Conservation (phyloP, 495 filamentous ascomycete species). For the Cladorrhinum samala region DNA sequence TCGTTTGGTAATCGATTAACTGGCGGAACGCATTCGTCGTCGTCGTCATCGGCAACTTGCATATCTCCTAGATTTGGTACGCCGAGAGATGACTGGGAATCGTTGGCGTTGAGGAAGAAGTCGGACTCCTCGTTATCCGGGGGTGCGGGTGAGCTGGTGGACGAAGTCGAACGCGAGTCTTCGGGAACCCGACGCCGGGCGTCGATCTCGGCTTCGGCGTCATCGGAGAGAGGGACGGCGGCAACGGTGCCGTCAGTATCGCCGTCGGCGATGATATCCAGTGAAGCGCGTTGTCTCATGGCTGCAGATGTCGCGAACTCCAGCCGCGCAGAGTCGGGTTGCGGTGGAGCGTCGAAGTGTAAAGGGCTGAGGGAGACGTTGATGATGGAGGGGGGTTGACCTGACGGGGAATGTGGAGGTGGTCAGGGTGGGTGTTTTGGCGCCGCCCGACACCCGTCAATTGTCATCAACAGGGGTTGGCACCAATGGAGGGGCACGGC, state of each 20-base stretch:
- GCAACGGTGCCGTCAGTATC: neutral
- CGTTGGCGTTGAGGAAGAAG: constrained; percentile 80
- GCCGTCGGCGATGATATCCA: constrained; percentile 41
- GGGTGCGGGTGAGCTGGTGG: constrained; percentile 77
- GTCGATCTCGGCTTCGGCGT: constrained; percentile 7
- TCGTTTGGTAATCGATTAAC: constrained; percentile 85
- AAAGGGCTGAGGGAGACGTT: neutral
- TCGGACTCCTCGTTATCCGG: constrained; percentile 80
- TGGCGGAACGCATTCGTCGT: constrained; percentile 61
- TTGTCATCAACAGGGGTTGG: constrained; percentile 17
- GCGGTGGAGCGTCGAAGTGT: neutral
- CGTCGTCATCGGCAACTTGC: constrained; percentile 38
- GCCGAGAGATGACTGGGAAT: constrained; percentile 84
- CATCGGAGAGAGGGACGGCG: neutral
- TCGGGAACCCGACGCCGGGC: constrained; percentile 11
- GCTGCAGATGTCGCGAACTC: constrained; percentile 7
- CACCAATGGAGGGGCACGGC: constrained; percentile 6
- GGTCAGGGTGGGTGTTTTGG: constrained; percentile 13
- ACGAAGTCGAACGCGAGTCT: constrained; percentile 54
- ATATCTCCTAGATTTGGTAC: constrained; percentile 71
- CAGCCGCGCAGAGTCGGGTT: constrained; percentile 20
- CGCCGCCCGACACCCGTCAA: constrained; percentile 15
- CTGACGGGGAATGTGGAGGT: constrained; percentile 17
- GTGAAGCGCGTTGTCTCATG: constrained; percentile 32
- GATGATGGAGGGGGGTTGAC: constrained; percentile 10